A percentile compares a stretch with the other conserved stretches of the same genome.
Evolutionary conservation across 2,329 filamentous ascomycete genomes (phyloP).

Genomic region (Paecilomyces formosus): DNA sequence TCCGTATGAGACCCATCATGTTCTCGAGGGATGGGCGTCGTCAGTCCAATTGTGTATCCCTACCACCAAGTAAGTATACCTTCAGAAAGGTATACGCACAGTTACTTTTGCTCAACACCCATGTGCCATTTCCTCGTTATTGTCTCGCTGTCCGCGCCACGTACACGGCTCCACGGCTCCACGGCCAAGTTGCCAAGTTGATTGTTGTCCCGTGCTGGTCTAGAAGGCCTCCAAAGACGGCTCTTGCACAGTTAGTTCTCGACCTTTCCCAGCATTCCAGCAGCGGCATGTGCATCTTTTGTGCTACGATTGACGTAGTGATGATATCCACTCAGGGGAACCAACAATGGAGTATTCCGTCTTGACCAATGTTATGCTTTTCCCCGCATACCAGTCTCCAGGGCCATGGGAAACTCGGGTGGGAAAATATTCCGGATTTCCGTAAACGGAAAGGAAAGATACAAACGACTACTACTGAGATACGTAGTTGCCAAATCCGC

Average conservation of each 20-base stretch:
- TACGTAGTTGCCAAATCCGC: background rate
- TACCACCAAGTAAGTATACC: no score
- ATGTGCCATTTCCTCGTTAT: background rate
- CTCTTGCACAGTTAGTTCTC: background rate
- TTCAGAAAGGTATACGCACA: no score
- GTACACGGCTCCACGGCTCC: background rate
- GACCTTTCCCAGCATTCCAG: background rate
- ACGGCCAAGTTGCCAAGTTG: no score
- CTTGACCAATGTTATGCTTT: background rate
- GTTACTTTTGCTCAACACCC: no score
- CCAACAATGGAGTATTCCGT: no score
- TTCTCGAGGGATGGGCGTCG: background rate
- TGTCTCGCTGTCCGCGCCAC: background rate
- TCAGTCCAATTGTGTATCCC: background rate
- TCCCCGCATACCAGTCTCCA: background rate
- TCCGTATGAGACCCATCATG: background rate
- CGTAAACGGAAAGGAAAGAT: background rate
- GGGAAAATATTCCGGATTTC: background rate
- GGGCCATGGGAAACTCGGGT: background rate
- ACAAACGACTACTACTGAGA: no score
- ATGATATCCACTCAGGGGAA: background rate
- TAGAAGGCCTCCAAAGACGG: background rate
- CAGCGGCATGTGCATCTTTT: background rate
- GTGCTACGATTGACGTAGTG: background rate
- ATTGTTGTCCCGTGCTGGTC: background rate